Conservation (phyloP, 352 stramenopile species). For the Globisporangium perplexum region DNA sequence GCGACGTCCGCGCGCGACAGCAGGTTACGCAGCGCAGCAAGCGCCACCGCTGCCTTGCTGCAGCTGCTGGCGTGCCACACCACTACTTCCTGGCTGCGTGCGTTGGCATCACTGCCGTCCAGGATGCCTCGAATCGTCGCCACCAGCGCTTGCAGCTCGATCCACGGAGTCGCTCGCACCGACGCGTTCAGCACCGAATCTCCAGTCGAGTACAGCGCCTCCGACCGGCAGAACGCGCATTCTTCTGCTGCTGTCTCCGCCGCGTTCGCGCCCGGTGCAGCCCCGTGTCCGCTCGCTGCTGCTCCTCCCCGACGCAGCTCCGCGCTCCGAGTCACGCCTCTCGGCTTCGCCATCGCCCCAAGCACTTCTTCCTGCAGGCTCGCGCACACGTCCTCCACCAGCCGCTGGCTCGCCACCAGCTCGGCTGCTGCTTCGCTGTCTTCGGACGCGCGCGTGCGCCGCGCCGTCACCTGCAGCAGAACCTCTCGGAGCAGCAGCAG, state of each 20-base stretch:
- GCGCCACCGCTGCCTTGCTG: neutral
- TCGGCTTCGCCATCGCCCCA: constrained; percentile 20
- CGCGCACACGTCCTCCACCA: constrained; percentile 29
- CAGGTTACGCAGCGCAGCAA: constrained; percentile 7
- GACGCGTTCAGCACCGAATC: neutral
- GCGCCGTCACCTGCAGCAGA: neutral
- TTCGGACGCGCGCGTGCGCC: neutral
- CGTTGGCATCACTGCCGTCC: neutral
- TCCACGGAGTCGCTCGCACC: neutral
- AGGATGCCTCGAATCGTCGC: constrained; percentile 1
- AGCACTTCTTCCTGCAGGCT: constrained; percentile 35
- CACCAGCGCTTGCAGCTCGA: constrained; percentile 3
- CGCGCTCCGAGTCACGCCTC: neutral
- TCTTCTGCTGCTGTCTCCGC: neutral
- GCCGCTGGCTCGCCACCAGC: constrained; percentile 7
- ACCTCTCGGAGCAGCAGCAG: constrained; percentile 14
- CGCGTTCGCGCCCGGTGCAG: neutral
- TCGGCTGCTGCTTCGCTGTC: neutral
- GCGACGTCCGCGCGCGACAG: constrained; percentile 9
- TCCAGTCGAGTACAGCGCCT: neutral
- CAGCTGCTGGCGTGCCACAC: neutral
- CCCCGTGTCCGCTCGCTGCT: neutral
- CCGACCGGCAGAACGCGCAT: constrained; percentile 8
- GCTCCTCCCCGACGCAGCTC: neutral
- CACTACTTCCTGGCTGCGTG: too few species aligned